Base-by-base conservation (phyloP, 345 rosid genomes). In the Lagerstroemia speciosa region DNA sequence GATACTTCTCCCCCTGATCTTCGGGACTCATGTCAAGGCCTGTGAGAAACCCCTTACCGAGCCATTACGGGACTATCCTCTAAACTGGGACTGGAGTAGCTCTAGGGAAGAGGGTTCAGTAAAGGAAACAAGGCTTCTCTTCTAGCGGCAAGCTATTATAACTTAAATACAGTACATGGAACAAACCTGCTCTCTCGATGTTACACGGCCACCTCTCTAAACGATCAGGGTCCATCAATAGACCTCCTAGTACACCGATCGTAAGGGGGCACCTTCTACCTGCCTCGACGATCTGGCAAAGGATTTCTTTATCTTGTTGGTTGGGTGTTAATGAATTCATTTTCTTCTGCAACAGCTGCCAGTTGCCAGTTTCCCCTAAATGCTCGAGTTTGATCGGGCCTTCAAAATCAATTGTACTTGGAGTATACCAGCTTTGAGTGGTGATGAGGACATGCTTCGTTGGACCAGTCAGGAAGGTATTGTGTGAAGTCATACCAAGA, bases 361-460 rank as follows among this genome's bases (percentile, higher is more conserved):
- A 0, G 52, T 45, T 65, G 19, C 36, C 71, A 7, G 45, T 2
- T 7, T 14, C 29, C 20, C 8, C 11, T 15, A 58, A 16, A n/a
- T 2, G 36, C 26, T 26, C 30, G n/a, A 50, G 45, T 40, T 60
- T 20, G 0, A 68, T 32, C 15, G 68, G 0, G n/a, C n/a, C n/a
- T 16, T 6, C 10, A 12, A 2, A 0, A 8, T 45, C 63, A 22
- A 57, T 3, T n/a, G 0, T 30, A 2, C 41, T 8, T 31, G 69
- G 50, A 27, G 64, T 37, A 16, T 1, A 12, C 36, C 17, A 11
- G 30, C 52, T 45, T 67, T 8, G 73, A 57, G 75, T 34, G 52
- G 73, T 68, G 66, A 37, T 52, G 8, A 76, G 12, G 11, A 76
- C 24, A 33, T 60, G 62, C 45, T 29, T 70, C 64, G 19, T 0